Evolutionary conservation across 2,329 filamentous ascomycete species (phyloP).

Genomic region (Blastomyces parvus): DNA sequence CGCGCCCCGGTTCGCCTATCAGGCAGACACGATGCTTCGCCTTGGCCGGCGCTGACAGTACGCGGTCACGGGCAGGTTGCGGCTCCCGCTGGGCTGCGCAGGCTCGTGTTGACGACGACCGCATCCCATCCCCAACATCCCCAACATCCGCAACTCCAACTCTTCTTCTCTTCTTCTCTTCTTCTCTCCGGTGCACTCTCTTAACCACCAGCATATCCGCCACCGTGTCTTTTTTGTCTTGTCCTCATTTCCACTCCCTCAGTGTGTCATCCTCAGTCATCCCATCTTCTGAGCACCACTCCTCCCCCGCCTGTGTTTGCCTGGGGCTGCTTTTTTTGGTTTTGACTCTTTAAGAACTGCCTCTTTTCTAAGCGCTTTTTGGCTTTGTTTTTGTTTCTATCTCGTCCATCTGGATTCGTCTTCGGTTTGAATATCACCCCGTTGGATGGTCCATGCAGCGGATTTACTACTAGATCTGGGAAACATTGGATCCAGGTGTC

Average conservation of each 20-base stretch:
- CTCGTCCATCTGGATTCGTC: not conserved
- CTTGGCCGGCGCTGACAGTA: constrained; percentile 17
- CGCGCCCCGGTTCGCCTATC: constrained; percentile 23
- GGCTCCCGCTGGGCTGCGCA: not conserved
- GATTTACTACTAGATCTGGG: not conserved
- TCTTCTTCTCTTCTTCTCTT: constrained; percentile 15
- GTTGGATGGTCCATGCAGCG: not conserved
- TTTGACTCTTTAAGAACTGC: not conserved
- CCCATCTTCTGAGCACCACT: not conserved
- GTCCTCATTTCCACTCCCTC: not conserved
- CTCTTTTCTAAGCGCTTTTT: not conserved
- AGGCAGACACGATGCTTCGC: constrained; percentile 30
- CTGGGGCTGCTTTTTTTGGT: not conserved
- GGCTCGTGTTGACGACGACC: constrained; percentile 11
- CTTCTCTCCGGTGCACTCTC: constrained; percentile 6
- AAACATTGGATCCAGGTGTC: not conserved
- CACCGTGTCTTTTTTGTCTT: not conserved
- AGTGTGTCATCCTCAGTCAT: not conserved
- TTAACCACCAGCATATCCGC: not conserved
- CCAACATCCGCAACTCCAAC: constrained; percentile 12
- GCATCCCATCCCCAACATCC: constrained; percentile 16
- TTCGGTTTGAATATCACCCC: not conserved
- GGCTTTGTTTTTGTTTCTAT: not conserved
- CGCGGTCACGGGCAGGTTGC: constrained; percentile 9
- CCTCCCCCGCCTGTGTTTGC: not conserved